These are phyloP conservation scores for Microcera coccophila DNA, from an alignment of 2,329 filamentous ascomycete genomes.

Conservation along the genomic window DNA sequence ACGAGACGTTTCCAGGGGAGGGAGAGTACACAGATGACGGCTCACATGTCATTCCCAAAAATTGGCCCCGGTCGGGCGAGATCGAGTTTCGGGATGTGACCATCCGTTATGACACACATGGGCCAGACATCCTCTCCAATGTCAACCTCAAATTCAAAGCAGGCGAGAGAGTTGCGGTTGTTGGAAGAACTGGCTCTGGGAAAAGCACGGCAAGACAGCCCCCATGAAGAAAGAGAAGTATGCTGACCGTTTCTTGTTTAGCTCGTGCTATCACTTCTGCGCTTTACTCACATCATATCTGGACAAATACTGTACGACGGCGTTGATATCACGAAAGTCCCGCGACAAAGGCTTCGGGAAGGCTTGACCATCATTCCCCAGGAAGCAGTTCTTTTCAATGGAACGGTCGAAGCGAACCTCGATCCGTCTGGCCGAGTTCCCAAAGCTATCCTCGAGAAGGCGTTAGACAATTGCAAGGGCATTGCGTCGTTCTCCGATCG, in stretches of 20 bases:
- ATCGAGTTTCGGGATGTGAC: conserved; percentile 51
- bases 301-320: conserved; percentile 55
- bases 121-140: conserved; percentile 47
- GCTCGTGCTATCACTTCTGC: conserved; percentile 52
- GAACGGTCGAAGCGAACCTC: conserved; percentile 53
- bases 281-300: conserved; percentile 49
- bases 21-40: conserved; percentile 40
- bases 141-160: conserved; percentile 53
- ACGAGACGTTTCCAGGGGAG: conserved; percentile 37
- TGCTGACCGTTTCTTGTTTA: conserved; percentile 15
- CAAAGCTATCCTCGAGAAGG: conserved; percentile 52
- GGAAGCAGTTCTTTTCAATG: conserved; percentile 55
- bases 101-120: conserved; percentile 44
- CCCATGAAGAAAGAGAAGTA: background rate
- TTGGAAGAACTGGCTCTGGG: conserved; percentile 76
- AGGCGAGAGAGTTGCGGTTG: conserved; percentile 73
- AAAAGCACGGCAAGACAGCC: conserved; percentile 71
- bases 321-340: conserved; percentile 51
- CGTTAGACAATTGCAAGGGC: conserved; percentile 59
- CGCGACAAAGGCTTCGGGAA: conserved; percentile 48
- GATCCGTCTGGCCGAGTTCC: conserved; percentile 59
- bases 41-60: conserved; percentile 35
- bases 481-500: conserved; percentile 50
- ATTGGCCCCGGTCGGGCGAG: conserved; percentile 45
- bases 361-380: conserved; percentile 57